Base-by-base conservation (phyloP, 139 green algal species). In the Tetraselmis striata region DNA sequence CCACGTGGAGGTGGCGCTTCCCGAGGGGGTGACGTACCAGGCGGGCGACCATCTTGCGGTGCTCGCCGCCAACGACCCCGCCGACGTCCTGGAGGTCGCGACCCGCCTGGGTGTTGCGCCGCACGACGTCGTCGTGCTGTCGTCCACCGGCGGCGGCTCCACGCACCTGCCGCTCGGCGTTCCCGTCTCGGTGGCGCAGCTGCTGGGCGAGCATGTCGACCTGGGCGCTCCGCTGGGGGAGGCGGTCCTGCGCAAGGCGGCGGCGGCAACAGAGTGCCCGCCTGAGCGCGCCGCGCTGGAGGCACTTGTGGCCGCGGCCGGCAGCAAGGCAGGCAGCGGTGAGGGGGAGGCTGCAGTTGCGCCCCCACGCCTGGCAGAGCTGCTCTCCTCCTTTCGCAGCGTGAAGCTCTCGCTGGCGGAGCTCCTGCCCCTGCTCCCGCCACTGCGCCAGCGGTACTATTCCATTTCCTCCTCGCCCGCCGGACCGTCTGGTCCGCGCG, bases 361-460 rank as follows among this genome's bases (percentile, higher is more conserved):
- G 45, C 45, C 45, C 45, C 45, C 45, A 5, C 45, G 45, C 5
- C 45, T 67, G 5, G 45, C 45, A 5, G 45, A 67, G 45, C 45
- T 67, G 45, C 45, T 67, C 11, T 5, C 45, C 45, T 5, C 45
- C 18, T 67, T 67, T 67, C 45, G 45, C 18, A 67, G 45, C 45
- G 45, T 67, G 45, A 5, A 18, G 11, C 5, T 67, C 11, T 5
- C 11, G 18, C 45, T 67, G 18, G 11, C 5, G 45, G 45, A 67
- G 11, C 5, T 18, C 11, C 45, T 67, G 11, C 45, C 45, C 5
- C 45, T 67, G 45, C 45, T 67, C 0, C 92, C 92, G 0, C 90
- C 90, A 59, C 86, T 99, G 83, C 92, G 95, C 77, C 91, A 91
- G 18, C 89, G 95, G 75, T 98, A 92, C 90, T 98, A 98, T 89